These are phyloP conservation scores for Fusarium heterosporum DNA, from an alignment of 2,329 filamentous ascomycete species.

Conservation along the genomic window DNA sequence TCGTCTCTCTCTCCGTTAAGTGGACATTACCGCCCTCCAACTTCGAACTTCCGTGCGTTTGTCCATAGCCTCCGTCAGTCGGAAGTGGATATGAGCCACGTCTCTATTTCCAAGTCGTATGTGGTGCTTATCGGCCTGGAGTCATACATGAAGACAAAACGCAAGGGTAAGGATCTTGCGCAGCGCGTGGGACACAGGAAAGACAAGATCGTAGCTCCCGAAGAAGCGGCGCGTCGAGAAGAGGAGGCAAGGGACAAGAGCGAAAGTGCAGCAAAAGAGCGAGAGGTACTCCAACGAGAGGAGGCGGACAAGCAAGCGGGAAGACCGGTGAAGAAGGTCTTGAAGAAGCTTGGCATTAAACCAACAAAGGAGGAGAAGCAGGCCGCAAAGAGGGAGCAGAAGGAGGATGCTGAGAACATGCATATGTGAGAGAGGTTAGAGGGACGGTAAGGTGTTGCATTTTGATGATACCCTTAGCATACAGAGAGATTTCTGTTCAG, in stretches of 20 bases:
- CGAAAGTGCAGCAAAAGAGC: conserved; percentile 68
- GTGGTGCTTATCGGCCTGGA: conserved; percentile 86
- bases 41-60: conserved; percentile 85
- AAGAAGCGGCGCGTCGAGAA: conserved; percentile 66
- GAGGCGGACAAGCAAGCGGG: conserved; percentile 55
- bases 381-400: conserved; percentile 38
- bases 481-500: conserved; percentile 11
- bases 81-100: conserved; percentile 81
- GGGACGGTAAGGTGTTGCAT: conserved; percentile 4
- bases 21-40: conserved; percentile 88
- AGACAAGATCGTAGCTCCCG: conserved; percentile 71
- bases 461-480: conserved; percentile 32
- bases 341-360: conserved; percentile 56
- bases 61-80: conserved; percentile 77
- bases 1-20: conserved; percentile 76
- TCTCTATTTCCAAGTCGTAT: conserved; percentile 85
- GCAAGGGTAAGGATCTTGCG: conserved; percentile 68
- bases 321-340: conserved; percentile 48
- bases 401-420: conserved; percentile 32
- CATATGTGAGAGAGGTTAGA: background rate
- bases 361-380: conserved; percentile 46
- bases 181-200: conserved; percentile 64
- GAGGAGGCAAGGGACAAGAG: conserved; percentile 71
- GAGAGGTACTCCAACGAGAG: conserved; percentile 57
- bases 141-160: conserved; percentile 77